phyloP scores from a whole-genome alignment of 2,329 filamentous ascomycete genomes.

The Fusarium praegraminearum region DNA sequence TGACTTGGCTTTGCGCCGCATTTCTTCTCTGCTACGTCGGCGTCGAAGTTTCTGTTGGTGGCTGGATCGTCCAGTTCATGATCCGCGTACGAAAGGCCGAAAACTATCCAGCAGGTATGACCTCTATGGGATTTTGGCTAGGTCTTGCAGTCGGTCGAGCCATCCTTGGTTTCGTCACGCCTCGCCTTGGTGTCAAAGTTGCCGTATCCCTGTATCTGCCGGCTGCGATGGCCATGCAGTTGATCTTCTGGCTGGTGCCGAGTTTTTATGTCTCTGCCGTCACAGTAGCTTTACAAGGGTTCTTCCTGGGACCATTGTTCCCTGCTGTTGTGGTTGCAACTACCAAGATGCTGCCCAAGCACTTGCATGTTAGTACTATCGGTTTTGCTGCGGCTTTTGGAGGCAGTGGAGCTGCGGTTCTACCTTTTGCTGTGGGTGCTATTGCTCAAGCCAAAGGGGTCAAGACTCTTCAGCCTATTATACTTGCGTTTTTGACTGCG shows the following conservation, averaged over 20 bases:
- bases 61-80: slow-evolving; percentile 90
- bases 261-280: slow-evolving; percentile 80
- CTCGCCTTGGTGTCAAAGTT: slow-evolving; percentile 75
- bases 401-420: slow-evolving; percentile 75
- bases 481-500: slow-evolving; percentile 62
- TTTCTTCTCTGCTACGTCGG: slow-evolving; percentile 85
- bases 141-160: slow-evolving; percentile 80
- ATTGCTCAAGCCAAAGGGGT: slow-evolving; percentile 70
- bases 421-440: slow-evolving; percentile 75
- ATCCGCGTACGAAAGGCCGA: slow-evolving; percentile 76
- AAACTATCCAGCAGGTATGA: slow-evolving; percentile 78
- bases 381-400: slow-evolving; percentile 84
- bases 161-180: slow-evolving; percentile 79
- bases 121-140: slow-evolving; percentile 84
- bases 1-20: slow-evolving; percentile 77
- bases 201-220: slow-evolving; percentile 72
- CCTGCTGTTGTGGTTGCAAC: slow-evolving; percentile 77
- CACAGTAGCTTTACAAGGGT: slow-evolving; percentile 77
- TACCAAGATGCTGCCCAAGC: slow-evolving; percentile 75
- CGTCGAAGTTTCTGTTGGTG: slow-evolving; percentile 79
- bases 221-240: slow-evolving; percentile 72
- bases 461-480: slow-evolving; percentile 67
- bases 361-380: slow-evolving; percentile 81
- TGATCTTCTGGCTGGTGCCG: slow-evolving; percentile 86
- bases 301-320: slow-evolving; percentile 84